Conservation (phyloP, 192 early-diverging fungal species). For the Coemansia sp. region DNA sequence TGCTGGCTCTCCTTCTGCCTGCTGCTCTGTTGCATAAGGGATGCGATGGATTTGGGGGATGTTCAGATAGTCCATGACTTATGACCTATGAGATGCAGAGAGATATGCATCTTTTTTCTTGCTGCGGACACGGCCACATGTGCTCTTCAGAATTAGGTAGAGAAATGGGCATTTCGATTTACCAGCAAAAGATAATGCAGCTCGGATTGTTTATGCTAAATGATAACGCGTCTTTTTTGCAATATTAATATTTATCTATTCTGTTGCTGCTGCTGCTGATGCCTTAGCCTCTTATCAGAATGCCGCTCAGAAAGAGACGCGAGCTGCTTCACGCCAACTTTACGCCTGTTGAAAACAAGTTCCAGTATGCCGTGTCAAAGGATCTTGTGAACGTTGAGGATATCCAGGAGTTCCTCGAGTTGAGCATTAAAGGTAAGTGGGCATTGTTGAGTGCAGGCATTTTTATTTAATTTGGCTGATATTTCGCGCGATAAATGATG, state of each 20-base stretch:
- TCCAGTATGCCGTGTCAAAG: slow-evolving; percentile 84
- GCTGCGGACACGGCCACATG: not conserved
- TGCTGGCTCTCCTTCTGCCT: too few species aligned
- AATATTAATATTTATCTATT: not conserved
- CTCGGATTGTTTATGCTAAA: not conserved
- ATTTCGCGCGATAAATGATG: not conserved
- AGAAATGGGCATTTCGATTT: not conserved
- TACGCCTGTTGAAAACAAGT: slow-evolving; percentile 78
- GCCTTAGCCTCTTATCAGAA: slow-evolving; percentile 69
- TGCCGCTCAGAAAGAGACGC: slow-evolving; percentile 76
- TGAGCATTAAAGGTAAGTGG: slow-evolving; percentile 44
- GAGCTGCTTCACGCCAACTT: slow-evolving; percentile 72
- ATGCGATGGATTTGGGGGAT: not conserved
- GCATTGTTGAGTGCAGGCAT: not conserved
- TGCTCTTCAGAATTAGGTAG: not conserved
- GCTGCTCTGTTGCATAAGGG: not conserved
- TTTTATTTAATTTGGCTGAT: not conserved
- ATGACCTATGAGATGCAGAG: not conserved
- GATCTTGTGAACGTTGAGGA: slow-evolving; percentile 85
- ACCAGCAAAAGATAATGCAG: not conserved
- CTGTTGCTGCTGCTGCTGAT: not conserved
- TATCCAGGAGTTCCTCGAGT: slow-evolving; percentile 82
- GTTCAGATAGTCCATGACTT: not conserved
- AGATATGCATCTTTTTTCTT: not conserved
- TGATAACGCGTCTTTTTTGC: not conserved